Evolutionary conservation across 2,329 filamentous ascomycete species (phyloP), one percentile per base, ranked within the genome.

Genomic region (Fusarium agapanthi): DNA sequence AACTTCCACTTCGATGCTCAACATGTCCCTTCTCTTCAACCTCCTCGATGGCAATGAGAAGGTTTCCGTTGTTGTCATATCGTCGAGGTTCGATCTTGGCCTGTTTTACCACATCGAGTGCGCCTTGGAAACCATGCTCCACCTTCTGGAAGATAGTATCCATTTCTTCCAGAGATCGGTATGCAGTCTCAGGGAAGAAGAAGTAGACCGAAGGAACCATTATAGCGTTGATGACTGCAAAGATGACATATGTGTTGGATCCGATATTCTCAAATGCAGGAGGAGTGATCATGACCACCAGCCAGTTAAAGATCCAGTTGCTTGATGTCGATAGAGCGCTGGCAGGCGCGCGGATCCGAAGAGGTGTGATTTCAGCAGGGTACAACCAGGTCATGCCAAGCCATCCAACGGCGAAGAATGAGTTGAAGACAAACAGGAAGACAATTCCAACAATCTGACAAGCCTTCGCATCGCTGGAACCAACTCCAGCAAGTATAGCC

Each of bases 81-180:
- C 87, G 84, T 10, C 82, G 83, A 2, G 89, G 88, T 79, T 89
- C 87, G 12, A 86, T 77, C 48, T 74, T 71, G 43, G 83, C 83
- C 44, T 81, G 78, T 24, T 81, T 76, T 34, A 85, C 80, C 10
- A 85, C 79, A 22, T 75, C 71, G 18, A 84, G 78, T 24, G 79
- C 80, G 32, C 79, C 82, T 28, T 69, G 69, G 59, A 79, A 76
- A 7, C 87, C 87, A 28, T 69, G 66, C 3, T 82, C 81, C 3
- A 87, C 86, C 76, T 89, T 88, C 71, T 87, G 85, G 81, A 91
- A 91, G 75, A 91, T 90, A 73, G 80, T 82, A 74, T 92, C 90
- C 87, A 92, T 91, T 77, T 92, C 90, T 79, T 92, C 90, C 26
- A 92, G 85, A 4, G 86, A 88, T 44, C 90, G 85, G 76, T 89